Percentiles rank a stretch among this genome's conserved stretches.
Conservation (phyloP, 768 basidiomycete genomes). For the Chiua virens region DNA sequence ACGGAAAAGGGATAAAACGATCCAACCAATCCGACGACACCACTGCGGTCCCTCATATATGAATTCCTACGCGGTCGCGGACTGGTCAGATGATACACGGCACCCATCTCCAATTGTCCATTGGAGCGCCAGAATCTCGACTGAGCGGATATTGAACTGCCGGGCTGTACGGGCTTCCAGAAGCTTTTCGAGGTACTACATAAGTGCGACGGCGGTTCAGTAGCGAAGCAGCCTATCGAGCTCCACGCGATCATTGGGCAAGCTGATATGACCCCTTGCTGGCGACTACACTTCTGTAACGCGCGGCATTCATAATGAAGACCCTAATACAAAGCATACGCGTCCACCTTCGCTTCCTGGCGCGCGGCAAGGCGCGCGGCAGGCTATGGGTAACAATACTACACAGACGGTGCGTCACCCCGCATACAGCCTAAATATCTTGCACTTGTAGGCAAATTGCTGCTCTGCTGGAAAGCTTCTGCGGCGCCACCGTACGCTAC, state of each 20-base stretch:
- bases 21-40: constrained; percentile 3
- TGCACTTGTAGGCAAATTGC: too few relatives aligned
- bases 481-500: constrained; percentile 10
- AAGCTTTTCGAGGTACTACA: constrained; percentile 18
- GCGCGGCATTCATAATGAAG: constrained; percentile 21
- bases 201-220: constrained; percentile 16
- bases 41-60: constrained; percentile 4
- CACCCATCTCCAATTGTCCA: constrained; percentile 8
- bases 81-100: constrained; percentile 16
- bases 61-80: constrained; percentile 9
- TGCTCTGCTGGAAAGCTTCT: neutral
- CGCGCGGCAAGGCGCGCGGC: constrained; percentile 14
- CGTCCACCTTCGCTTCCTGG: constrained; percentile 17
- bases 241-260: constrained; percentile 16
- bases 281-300: constrained; percentile 13
- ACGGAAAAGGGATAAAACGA: neutral
- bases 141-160: constrained; percentile 34
- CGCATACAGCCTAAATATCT: neutral
- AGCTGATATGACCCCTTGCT: constrained; percentile 5
- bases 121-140: constrained; percentile 30
- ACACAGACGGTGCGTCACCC: constrained; percentile 14
- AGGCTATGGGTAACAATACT: neutral
- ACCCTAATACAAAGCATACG: constrained; percentile 11
- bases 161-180: constrained; percentile 27
- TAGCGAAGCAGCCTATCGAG: constrained; percentile 16